Conservation (phyloP, 805 yeast species). For the Scheffersomyces stipitis region DNA sequence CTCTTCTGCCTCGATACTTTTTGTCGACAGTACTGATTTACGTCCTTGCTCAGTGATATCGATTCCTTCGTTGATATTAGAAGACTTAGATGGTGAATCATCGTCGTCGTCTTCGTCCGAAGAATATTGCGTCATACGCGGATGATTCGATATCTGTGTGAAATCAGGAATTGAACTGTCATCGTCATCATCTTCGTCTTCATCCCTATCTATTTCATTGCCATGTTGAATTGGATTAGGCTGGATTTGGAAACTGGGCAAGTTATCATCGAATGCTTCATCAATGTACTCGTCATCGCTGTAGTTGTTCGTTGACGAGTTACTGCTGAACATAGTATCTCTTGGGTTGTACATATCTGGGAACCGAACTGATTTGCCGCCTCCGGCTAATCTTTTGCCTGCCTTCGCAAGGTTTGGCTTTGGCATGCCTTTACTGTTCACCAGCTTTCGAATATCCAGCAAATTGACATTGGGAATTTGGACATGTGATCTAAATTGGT, state of each 20-base stretch:
- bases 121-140: conserved; percentile 2
- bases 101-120: conserved; percentile 8
- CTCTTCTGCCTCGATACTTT: conserved; percentile 3
- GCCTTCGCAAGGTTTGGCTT: conserved; percentile 17
- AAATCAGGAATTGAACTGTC: conserved; percentile 7
- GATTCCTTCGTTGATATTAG: conserved; percentile 2
- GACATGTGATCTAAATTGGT: conserved; percentile 25
- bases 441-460: conserved; percentile 16
- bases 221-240: conserved; percentile 2
- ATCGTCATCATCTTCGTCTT: conserved; percentile 11
- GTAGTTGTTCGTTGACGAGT: conserved; percentile 21
- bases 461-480: conserved; percentile 29
- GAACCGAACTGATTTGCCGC: conserved; percentile 24
- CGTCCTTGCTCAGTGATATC: conserved; percentile 1
- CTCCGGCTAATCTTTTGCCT: conserved; percentile 19
- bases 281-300: conserved; percentile 16
- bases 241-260: conserved; percentile 23
- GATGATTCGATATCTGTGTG: conserved; percentile 2
- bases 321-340: conserved; percentile 26
- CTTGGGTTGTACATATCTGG: conserved; percentile 27
- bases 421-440: conserved; percentile 13
- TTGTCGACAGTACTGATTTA: conserved; percentile 1
- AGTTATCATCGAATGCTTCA: conserved; percentile 7
- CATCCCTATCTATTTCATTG: conserved; percentile 8
- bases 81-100: conserved; percentile 7